phyloP scores from a whole-genome alignment of 2,329 filamentous ascomycete species.

The Colletotrichum viniferum region DNA sequence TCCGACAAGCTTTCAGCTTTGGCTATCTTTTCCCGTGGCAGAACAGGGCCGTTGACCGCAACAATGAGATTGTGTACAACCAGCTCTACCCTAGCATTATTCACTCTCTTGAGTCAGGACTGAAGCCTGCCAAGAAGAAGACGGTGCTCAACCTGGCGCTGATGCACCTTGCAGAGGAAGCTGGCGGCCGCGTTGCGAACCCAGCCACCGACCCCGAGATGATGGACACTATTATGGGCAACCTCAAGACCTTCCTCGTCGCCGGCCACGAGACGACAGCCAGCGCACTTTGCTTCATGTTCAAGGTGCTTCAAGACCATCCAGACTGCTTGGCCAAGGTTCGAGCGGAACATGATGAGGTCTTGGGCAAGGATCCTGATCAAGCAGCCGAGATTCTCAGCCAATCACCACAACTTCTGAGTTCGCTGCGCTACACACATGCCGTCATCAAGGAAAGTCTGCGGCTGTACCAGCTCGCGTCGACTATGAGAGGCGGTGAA shows the following conservation, averaged over 20 bases:
- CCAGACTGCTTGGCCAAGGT: conserved; percentile 33
- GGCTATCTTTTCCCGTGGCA: conserved; percentile 34
- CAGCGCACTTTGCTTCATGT: conserved; percentile 36
- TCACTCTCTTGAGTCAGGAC: not conserved
- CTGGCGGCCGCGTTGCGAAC: not conserved
- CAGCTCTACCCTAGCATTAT: not conserved
- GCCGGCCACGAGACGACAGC: conserved; percentile 42
- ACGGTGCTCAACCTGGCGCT: not conserved
- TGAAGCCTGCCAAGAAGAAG: conserved; percentile 10
- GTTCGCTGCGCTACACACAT: conserved; percentile 38
- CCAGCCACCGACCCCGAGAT: not conserved
- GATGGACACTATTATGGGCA: conserved; percentile 31
- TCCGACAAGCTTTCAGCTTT: conserved; percentile 32
- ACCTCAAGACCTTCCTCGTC: conserved; percentile 40
- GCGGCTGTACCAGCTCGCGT: conserved; percentile 33
- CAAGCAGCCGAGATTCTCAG: conserved; percentile 23
- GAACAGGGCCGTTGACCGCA: not conserved
- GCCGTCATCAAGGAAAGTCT: conserved; percentile 42
- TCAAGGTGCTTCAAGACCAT: conserved; percentile 32
- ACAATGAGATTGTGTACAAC: not conserved
- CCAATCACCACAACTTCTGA: conserved; percentile 28
- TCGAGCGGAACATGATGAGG: conserved; percentile 38
- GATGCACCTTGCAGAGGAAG: not conserved
- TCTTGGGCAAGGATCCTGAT: conserved; percentile 33
- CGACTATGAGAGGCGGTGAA: conserved; percentile 26